Evolutionary conservation across 1,284 basidiomycete genomes (phyloP).

Genomic region (Vanrija sp.): DNA sequence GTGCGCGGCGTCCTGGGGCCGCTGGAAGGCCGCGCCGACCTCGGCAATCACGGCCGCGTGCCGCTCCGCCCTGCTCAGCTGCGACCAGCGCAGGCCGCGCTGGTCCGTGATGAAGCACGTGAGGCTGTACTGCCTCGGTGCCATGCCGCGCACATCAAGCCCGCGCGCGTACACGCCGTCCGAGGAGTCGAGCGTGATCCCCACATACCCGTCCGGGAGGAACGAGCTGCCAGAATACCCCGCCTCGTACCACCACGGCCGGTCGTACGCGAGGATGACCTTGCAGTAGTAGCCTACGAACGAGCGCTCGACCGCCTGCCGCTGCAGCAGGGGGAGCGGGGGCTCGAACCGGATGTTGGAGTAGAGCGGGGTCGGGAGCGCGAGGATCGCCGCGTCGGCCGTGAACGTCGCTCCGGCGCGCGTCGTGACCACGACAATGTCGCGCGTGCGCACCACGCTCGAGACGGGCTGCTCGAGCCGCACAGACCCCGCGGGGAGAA

Average conservation of each 20-base stretch:
- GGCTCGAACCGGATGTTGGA: constrained; percentile 6
- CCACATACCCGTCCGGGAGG: not conserved
- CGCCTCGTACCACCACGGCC: constrained; percentile 11
- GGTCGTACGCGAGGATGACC: constrained; percentile 11
- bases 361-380: constrained; percentile 1
- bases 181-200: constrained; percentile 5
- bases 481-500: constrained; percentile 6
- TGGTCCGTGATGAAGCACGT: not conserved
- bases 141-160: not conserved
- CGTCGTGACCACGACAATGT: not conserved
- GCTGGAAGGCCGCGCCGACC: not conserved
- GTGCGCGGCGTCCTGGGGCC: not conserved
- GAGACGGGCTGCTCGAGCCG: constrained; percentile 1
- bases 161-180: constrained; percentile 1
- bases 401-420: not conserved
- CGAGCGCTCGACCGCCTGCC: constrained; percentile 4
- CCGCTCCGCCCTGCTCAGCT: constrained; percentile 1
- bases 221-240: constrained; percentile 2
- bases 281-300: constrained; percentile 11
- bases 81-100: not conserved
- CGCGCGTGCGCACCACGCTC: not conserved
- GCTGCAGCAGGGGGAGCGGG: constrained; percentile 2
- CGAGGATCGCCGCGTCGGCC: not conserved
- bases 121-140: not conserved
- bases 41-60: not conserved